A percentile compares a stretch with the other conserved stretches of the same genome.
Conservation (phyloP, 2,329 filamentous ascomycete genomes). For the Aspergillus jensenii region DNA sequence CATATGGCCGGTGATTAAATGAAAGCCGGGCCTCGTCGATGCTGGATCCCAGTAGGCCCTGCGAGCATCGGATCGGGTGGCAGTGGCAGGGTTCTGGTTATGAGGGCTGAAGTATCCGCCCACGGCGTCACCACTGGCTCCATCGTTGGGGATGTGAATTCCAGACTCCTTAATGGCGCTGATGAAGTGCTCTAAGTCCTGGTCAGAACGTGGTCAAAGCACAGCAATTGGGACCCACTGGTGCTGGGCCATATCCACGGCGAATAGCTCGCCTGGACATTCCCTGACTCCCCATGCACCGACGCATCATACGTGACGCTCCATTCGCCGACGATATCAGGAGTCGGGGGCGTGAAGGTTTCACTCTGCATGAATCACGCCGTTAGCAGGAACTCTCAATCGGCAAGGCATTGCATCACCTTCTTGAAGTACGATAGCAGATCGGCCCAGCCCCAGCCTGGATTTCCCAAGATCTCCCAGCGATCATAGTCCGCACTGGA, state of each 20-base stretch:
- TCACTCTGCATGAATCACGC: not conserved
- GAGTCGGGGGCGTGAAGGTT: conserved; percentile 1
- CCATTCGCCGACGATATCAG: not conserved
- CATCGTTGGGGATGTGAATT: not conserved
- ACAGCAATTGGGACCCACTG: not conserved
- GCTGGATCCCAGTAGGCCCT: conserved; percentile 4
- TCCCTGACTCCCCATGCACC: not conserved
- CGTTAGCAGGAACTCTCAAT: not conserved
- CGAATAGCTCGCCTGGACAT: conserved; percentile 7
- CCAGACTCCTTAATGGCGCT: not conserved
- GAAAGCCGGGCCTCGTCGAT: not conserved
- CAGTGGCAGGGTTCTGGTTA: conserved; percentile 3
- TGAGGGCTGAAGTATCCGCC: conserved; percentile 4
- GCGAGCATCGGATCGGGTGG: conserved; percentile 1
- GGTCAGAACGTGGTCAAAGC: too few relatives aligned
- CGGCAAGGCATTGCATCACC: not conserved
- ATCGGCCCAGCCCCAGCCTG: conserved; percentile 3
- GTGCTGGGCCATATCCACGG: conserved; percentile 7
- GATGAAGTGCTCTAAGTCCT: not conserved
- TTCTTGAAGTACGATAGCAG: conserved; percentile 5
- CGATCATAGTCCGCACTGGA: conserved; percentile 2
- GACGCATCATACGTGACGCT: not conserved
- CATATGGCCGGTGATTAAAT: not conserved
- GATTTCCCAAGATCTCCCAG: conserved; percentile 5
- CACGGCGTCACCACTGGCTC: conserved; percentile 5